Base-by-base conservation (phyloP, 805 yeast species). In the Debaryomyces tyrocola region DNA sequence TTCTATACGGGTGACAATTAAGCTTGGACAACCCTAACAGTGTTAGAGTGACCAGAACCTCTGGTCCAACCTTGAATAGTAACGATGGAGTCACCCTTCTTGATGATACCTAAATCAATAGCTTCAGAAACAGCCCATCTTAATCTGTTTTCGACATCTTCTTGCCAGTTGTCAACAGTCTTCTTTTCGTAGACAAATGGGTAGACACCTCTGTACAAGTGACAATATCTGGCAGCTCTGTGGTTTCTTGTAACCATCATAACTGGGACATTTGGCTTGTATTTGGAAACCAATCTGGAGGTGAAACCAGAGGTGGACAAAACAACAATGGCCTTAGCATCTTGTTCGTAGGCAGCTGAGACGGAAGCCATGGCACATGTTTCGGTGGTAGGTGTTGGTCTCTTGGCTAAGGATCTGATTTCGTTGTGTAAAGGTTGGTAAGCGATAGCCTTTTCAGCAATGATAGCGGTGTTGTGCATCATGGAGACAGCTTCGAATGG, bases 61-160 rank as follows among this genome's bases (percentile, higher is more conserved):
- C 92, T 87, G 67, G 96, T 88, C 92, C 96, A 94, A 72, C 99
- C 99, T 82, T 94, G 99, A 73, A 94, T 87, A 67, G 96, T 88
- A 58, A 94, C 89, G 62, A 90, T 86, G 51, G 87, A 77, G 70
- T 90, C 97, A 73, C 96, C 96, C 73, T 82, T 84, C 61, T 75
- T 73, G 69, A 94, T 78, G 74, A 94, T 82, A 62, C 96, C 96
- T 63, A 91, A 82, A 54, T 80, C 85, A 63, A 85, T 79, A 58
- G 96, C 97, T 78, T 88, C 90, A 58, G 83, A 77, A 69, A 92
- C 85, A 71, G 97, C 98, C 84, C 86, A 86, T 74, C 87, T 80
- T 70, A 94, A 83, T 80, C 99, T 89, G 69, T 79, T 80, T 80
- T 94, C 98, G 57, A 92, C 96, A 75, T 94, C 99, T 67, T 84